phyloP scores from a whole-genome alignment of 495 filamentous ascomycete genomes.

The Lepidopterella palustris region DNA sequence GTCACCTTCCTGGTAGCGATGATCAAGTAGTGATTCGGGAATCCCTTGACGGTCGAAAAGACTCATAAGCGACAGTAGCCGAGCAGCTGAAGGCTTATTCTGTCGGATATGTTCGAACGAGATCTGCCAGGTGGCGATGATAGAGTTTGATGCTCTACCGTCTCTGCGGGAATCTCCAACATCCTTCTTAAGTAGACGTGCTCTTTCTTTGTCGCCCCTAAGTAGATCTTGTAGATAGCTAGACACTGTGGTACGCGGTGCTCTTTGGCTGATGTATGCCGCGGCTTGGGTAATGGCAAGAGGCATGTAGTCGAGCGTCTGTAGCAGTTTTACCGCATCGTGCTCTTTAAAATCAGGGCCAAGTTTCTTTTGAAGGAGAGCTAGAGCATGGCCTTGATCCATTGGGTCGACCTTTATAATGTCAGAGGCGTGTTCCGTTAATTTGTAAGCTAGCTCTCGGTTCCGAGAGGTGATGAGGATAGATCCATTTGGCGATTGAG shows the following conservation, averaged over 20 bases:
- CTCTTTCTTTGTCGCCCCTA: constrained; percentile 36
- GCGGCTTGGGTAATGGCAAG: neutral
- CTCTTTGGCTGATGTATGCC: neutral
- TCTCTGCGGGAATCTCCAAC: constrained; percentile 40
- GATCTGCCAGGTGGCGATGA: constrained; percentile 1
- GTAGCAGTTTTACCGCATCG: neutral
- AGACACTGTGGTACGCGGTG: constrained; percentile 30
- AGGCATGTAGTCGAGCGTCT: constrained; percentile 4
- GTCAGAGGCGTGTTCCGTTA: constrained; percentile 31
- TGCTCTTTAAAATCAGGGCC: constrained; percentile 4
- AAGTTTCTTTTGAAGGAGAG: constrained; percentile 41
- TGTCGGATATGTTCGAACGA: constrained; percentile 41
- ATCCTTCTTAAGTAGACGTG: constrained; percentile 37
- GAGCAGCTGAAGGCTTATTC: constrained; percentile 22
- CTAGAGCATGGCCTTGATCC: constrained; percentile 28
- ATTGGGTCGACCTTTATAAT: constrained; percentile 39
- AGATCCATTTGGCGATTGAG: neutral
- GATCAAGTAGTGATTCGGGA: constrained; percentile 20
- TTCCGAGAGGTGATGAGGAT: constrained; percentile 5
- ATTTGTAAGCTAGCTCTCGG: constrained; percentile 17
- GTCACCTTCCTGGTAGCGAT: constrained; percentile 6
- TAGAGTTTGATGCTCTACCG: constrained; percentile 20
- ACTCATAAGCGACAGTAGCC: constrained; percentile 28
- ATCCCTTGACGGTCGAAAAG: constrained; percentile 28
- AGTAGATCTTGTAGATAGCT: constrained; percentile 38